These are phyloP conservation scores for Fonsecaea nubica DNA, from an alignment of 2,329 filamentous ascomycete species.

Conservation along the genomic window DNA sequence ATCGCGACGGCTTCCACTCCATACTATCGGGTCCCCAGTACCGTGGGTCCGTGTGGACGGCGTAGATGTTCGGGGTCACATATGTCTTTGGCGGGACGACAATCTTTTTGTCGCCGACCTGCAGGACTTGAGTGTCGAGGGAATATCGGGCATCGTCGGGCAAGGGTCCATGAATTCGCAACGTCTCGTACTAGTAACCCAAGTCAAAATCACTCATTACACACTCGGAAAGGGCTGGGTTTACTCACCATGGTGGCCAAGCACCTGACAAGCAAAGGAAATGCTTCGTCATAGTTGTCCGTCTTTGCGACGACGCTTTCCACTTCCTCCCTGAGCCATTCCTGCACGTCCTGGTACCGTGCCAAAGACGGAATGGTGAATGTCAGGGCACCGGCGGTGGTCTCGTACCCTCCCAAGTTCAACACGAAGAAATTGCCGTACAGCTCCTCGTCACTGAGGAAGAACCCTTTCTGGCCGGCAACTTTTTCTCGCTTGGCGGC, in stretches of 20 bases:
- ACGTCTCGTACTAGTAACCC: slow-evolving; percentile 32
- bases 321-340: slow-evolving; percentile 55
- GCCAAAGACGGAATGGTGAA: slow-evolving; percentile 55
- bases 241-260: slow-evolving; percentile 21
- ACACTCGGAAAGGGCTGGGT: no score
- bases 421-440: slow-evolving; percentile 59
- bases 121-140: slow-evolving; percentile 28
- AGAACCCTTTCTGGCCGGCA: no score
- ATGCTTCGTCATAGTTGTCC: slow-evolving; percentile 19
- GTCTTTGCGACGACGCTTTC: slow-evolving; percentile 16
- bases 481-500: no score
- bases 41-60: slow-evolving; percentile 40
- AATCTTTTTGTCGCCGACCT: slow-evolving; percentile 28
- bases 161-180: slow-evolving; percentile 36
- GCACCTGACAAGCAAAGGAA: slow-evolving; percentile 18
- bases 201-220: no score
- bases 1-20: slow-evolving; percentile 44
- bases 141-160: slow-evolving; percentile 25
- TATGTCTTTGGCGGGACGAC: slow-evolving; percentile 35
- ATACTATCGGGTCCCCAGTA: slow-evolving; percentile 41
- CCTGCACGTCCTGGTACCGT: slow-evolving; percentile 52
- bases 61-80: slow-evolving; percentile 37
- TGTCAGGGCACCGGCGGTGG: slow-evolving; percentile 54
- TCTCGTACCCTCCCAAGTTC: slow-evolving; percentile 61
- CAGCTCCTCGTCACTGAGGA: slow-evolving; percentile 50